phyloP scores from a whole-genome alignment of 177 flowering plant species.

The Tripterygium wilfordii region DNA sequence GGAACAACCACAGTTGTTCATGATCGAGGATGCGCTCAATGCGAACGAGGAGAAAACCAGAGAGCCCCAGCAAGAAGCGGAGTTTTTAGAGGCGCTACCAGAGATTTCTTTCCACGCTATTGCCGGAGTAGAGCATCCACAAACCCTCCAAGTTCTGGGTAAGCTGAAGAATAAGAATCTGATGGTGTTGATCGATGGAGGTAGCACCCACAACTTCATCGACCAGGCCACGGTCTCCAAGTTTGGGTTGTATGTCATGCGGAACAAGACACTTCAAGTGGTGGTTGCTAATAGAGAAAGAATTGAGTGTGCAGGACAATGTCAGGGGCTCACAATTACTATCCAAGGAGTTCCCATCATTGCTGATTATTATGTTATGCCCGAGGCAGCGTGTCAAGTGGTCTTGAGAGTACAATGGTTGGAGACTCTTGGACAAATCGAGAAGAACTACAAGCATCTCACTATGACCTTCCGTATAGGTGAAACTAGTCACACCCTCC shows the following conservation, averaged over 20 bases:
- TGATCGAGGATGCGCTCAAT: neutral
- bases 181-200: neutral
- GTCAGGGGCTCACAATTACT: neutral
- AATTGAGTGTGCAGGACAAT: neutral
- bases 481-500: too few species aligned
- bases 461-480: too few species aligned
- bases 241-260: neutral
- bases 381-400: neutral
- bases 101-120: too few species aligned
- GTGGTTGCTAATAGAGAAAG: neutral
- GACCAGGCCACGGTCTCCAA: neutral
- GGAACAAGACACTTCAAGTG: neutral
- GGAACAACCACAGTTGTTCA: too few species aligned
- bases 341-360: neutral
- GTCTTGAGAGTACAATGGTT: conserved; percentile 3
- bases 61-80: too few species aligned
- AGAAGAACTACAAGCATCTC: neutral
- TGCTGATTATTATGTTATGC: neutral
- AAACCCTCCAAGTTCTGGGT: neutral
- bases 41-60: neutral
- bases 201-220: too few species aligned
- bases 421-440: too few species aligned
- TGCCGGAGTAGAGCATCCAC: too few species aligned
- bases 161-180: neutral
- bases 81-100: too few species aligned